Base-by-base conservation (phyloP, 2,329 filamentous ascomycete species). In the Alternaria sp. region DNA sequence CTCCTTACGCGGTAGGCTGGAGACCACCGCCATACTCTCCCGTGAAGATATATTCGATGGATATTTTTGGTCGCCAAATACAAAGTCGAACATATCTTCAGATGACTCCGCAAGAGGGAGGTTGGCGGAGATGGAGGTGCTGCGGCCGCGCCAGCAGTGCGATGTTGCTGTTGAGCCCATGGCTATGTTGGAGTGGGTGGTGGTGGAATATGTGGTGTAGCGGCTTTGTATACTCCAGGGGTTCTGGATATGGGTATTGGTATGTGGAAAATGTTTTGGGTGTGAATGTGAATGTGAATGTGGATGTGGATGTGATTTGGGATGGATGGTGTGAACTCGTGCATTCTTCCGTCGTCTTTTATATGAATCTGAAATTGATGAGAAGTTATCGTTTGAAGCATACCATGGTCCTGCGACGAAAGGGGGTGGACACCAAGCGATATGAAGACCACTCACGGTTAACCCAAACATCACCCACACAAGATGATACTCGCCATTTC, bases 381-480 rank as follows among this genome's bases (percentile, higher is more conserved):
- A 4, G 3, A 5, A 36, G 30, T 36, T 15, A 4, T 36, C 1
- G 30, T 15, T 8, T 7, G 11, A 12, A 30, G 28, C 11, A 9
- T 21, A 40, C 36, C 9, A 6, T 40, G 36, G n/a, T 11, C 0
- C 15, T 40, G n/a, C n/a, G 4, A 40, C 0, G 5, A 40, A 11
- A 17, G 8, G 17, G 2, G 15, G 36, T 40, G n/a, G 36, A 40
- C 0, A 17, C 36, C 5, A 17, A 3, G 36, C 11, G 3, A 17
- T 3, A 40, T 0, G 0, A 11, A 40, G 36, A 6, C 36, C 36
- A 17, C n/a, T 40, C n/a, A 40, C 36, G 3, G 9, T 0, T 0
- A 1, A 17, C 1, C 9, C n/a, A 11, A 17, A 40, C 36, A 40
- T 17, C 36, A 40, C 36, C 3, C n/a, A 17, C 36, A 40, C 15